Base-by-base conservation (phyloP, 1,284 basidiomycete species). In the Neotropicomus parvogracilis region DNA sequence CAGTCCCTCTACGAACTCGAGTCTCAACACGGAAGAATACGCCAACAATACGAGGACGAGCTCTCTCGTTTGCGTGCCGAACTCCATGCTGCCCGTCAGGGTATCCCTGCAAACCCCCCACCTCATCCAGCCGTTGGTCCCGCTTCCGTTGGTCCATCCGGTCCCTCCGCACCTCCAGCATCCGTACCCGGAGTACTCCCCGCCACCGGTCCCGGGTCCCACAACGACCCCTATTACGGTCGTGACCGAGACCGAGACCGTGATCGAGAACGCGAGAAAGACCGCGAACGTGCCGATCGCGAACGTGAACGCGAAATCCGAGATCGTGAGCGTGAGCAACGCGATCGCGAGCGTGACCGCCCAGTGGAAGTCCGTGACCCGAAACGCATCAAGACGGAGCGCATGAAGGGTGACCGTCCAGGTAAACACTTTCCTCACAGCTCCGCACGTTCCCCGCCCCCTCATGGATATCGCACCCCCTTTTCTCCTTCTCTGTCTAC, bases 1-100 rank as follows among this genome's bases (percentile, higher is more conserved):
- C 80, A 87, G 60, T 79, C 82, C 39, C 75, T 91, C 29, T 88
- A 87, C 63, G 88, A 91, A 48, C 80, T 92, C 46, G 88, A 91
- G 60, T 74, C 78, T 14, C 78, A 82, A 51, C 87, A 91, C 56
- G 74, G 75, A 50, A 83, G 85, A 64, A 78, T 88, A 54, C 78
- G 86, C 36, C 75, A 79, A 58, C 78, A 83, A 69, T 90, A 88
- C 59, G 86, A 91, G 59, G 79, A 83, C 11, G 88, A 91, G 56
- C 75, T 90, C 46, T 70, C 74, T 11, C 75, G 84, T 28, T 73
- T 91, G 12, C 78, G 83, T 21, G 67, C 75, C 12, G 84, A 89
- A 57, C 71, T 90, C 35, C 80, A 85, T 47, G 59, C 70, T 2
- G 55, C 72, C 14, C 70, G 75, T 10, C 70, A 71, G 41, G 54